Evolutionary conservation across 257 asterid species (phyloP).

Genomic region (Verbena officinalis): DNA sequence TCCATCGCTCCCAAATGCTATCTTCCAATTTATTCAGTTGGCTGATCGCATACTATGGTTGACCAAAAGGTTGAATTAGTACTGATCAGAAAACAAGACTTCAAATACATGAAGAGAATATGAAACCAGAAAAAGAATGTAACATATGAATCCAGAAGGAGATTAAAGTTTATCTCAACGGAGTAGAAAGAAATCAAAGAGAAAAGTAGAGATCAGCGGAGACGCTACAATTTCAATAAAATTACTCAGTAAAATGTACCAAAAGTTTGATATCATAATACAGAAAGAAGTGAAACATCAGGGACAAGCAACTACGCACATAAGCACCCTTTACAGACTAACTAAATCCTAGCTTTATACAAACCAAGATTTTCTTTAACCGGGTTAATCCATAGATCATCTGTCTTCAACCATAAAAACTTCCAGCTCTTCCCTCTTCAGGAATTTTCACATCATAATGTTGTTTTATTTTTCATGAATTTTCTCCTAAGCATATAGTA

Average conservation of each 20-base stretch:
- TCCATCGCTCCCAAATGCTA: conserved; percentile 91
- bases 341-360: neutral
- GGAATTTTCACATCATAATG: neutral
- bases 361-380: neutral
- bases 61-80: conserved; percentile 38
- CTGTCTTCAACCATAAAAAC: neutral
- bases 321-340: neutral
- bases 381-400: neutral
- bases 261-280: too few relatives aligned
- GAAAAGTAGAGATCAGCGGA: conserved; percentile 2
- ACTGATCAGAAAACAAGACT: conserved; percentile 12
- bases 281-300: conserved; percentile 1
- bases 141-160: neutral
- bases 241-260: neutral
- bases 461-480: neutral
- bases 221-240: neutral
- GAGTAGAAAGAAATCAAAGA: neutral
- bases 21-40: conserved; percentile 92
- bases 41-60: conserved; percentile 78
- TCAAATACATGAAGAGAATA: conserved; percentile 9
- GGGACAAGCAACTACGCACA: neutral
- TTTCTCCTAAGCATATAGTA: conserved; percentile 2
- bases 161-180: neutral
- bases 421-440: neutral
- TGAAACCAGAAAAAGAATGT: conserved; percentile 16